Evolutionary conservation across 164 flowering plant genomes (phyloP).

Genomic region (Saururus chinensis): DNA sequence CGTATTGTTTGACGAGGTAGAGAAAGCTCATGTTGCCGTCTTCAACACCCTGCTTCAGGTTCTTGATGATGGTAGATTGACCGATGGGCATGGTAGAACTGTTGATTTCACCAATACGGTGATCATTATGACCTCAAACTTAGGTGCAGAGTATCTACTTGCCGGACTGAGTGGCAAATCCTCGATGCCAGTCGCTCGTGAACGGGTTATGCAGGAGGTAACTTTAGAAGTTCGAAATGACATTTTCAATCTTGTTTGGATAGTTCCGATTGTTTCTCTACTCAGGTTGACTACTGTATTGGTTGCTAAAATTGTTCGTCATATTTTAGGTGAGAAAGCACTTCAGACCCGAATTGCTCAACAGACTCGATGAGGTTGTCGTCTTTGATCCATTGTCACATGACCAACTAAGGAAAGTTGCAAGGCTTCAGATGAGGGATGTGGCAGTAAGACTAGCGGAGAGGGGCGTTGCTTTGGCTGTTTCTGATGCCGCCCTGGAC

Average conservation of each 20-base stretch:
- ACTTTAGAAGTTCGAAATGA: too few relatives aligned
- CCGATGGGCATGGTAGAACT: constrained; percentile 92
- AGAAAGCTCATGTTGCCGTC: constrained; percentile 74
- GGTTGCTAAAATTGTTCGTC: background rate
- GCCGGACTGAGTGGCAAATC: constrained; percentile 52
- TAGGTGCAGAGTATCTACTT: constrained; percentile 82
- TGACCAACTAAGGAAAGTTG: constrained; percentile 67
- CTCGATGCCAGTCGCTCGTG: constrained; percentile 65
- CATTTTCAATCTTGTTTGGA: background rate
- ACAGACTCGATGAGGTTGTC: constrained; percentile 83
- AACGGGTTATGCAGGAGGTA: constrained; percentile 66
- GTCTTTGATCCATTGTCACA: constrained; percentile 80
- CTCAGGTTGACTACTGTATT: background rate
- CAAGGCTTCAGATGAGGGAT: constrained; percentile 73
- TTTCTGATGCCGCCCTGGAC: constrained; percentile 72
- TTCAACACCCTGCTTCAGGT: constrained; percentile 88
- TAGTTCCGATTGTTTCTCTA: background rate
- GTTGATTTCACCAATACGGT: constrained; percentile 84
- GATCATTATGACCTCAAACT: constrained; percentile 89
- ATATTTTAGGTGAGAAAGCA: constrained; percentile 59
- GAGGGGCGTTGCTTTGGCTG: constrained; percentile 76
- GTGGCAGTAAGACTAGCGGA: constrained; percentile 77
- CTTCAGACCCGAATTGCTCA: constrained; percentile 75
- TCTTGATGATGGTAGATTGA: constrained; percentile 85
- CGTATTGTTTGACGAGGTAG: constrained; percentile 79